phyloP scores from a whole-genome alignment of 768 basidiomycete species.

The Leccinum ochraceum region DNA sequence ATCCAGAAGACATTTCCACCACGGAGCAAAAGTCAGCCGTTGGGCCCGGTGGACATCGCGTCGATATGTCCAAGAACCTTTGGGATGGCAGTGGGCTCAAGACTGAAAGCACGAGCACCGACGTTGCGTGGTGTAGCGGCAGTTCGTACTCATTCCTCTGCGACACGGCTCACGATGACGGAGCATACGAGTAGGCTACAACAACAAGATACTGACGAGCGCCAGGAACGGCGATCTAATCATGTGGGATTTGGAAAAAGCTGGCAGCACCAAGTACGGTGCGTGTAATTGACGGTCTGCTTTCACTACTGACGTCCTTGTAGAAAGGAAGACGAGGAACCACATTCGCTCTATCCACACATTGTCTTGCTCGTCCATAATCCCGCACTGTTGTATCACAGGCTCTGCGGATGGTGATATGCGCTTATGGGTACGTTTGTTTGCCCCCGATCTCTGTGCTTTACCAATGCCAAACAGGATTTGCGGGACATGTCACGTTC shows the following conservation, averaged over 20 bases:
- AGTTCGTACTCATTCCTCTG: slow-evolving; percentile 40
- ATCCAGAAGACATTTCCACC: slow-evolving; percentile 40
- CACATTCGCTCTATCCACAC: slow-evolving; percentile 74
- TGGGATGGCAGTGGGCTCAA: slow-evolving; percentile 81
- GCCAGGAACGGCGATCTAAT: slow-evolving; percentile 81
- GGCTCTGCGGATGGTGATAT: slow-evolving; percentile 81
- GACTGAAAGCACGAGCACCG: slow-evolving; percentile 75
- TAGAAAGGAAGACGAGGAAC: slow-evolving; percentile 67
- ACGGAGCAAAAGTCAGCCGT: slow-evolving; percentile 52
- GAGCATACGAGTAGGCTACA: slow-evolving; percentile 50
- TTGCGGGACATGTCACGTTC: slow-evolving; percentile 70
- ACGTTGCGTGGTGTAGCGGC: slow-evolving; percentile 78
- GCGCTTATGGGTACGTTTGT: slow-evolving; percentile 68
- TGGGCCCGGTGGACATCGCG: slow-evolving; percentile 62
- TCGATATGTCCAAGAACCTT: slow-evolving; percentile 74
- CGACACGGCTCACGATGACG: background rate
- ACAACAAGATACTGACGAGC: slow-evolving; percentile 77
- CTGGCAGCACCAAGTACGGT: slow-evolving; percentile 72
- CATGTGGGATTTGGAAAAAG: slow-evolving; percentile 77
- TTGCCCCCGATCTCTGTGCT: background rate
- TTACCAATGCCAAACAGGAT: slow-evolving; percentile 46
- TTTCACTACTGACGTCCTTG: slow-evolving; percentile 14
- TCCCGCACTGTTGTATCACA: slow-evolving; percentile 73
- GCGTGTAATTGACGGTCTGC: slow-evolving; percentile 21
- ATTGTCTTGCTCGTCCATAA: slow-evolving; percentile 64